phyloP scores from a whole-genome alignment of 176 grass and related monocot species.

The Avena sativa region DNA sequence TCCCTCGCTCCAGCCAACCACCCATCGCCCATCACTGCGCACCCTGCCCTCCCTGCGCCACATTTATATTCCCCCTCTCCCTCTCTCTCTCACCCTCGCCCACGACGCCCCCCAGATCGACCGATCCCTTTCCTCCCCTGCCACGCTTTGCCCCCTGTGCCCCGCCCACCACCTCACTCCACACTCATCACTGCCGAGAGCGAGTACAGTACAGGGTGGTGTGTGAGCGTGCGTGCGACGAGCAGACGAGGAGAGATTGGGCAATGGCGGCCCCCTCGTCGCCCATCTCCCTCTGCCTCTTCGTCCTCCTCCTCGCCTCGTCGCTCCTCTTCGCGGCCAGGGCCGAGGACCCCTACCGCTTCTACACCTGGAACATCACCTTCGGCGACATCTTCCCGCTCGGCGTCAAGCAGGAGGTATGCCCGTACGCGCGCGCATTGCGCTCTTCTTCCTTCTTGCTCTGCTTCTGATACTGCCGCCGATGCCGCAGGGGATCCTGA shows the following conservation, averaged over 20 bases:
- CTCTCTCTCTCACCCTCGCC: background rate
- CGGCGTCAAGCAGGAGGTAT: constrained; percentile 79
- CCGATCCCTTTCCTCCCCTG: constrained; percentile 21
- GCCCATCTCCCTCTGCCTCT: background rate
- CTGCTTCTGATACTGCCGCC: no score
- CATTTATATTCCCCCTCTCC: constrained; percentile 36
- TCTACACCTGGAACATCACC: constrained; percentile 90
- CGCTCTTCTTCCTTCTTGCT: background rate
- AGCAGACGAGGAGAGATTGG: background rate
- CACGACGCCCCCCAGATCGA: background rate
- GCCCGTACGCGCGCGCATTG: background rate
- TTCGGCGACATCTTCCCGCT: constrained; percentile 84
- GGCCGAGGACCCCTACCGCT: constrained; percentile 74
- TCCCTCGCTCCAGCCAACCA: background rate
- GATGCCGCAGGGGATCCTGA: constrained; percentile 75
- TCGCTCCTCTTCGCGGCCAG: constrained; percentile 25
- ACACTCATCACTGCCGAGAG: background rate
- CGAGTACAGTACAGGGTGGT: background rate
- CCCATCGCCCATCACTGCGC: background rate
- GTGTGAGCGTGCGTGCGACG: background rate
- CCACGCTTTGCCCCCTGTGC: constrained; percentile 47
- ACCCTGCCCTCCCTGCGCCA: background rate
- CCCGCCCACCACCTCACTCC: background rate
- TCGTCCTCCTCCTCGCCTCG: constrained; percentile 20
- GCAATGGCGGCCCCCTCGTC: constrained; percentile 39